Percentiles rank a stretch among this genome's conserved stretches.
Evolutionary conservation across 169 alveolate species (phyloP).

Genomic region (Babesia bovis): DNA sequence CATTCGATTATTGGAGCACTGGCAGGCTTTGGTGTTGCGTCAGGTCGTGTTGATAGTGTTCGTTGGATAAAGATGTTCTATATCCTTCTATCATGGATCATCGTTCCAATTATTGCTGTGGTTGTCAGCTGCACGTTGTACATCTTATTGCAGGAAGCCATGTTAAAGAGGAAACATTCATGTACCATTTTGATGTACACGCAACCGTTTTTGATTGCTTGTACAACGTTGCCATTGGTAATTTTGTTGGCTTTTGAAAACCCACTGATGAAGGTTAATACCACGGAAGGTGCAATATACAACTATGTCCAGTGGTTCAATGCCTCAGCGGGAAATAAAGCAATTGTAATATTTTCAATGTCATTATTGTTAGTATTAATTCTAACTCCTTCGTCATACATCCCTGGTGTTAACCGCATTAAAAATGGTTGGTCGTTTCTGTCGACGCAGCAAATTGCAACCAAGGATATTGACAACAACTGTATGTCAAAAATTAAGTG

Average conservation of each 20-base stretch:
- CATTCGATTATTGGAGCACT: conserved; percentile 84
- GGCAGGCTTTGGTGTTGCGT: conserved; percentile 83
- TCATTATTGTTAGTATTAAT: neutral
- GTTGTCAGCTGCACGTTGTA: conserved; percentile 43
- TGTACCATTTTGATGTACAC: conserved; percentile 12
- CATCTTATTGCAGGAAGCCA: conserved; percentile 48
- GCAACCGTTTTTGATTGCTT: conserved; percentile 35
- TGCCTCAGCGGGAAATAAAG: conserved; percentile 29
- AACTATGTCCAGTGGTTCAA: conserved; percentile 50
- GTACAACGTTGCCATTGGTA: conserved; percentile 48
- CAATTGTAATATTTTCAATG: conserved; percentile 6
- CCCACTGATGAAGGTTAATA: conserved; percentile 29
- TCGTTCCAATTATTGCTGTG: conserved; percentile 68
- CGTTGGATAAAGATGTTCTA: conserved; percentile 75
- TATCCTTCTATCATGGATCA: conserved; percentile 79
- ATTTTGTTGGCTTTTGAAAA: conserved; percentile 51
- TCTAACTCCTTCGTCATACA: conserved; percentile 24
- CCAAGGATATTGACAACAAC: neutral
- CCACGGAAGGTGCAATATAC: neutral
- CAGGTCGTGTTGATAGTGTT: conserved; percentile 75
- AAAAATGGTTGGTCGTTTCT: conserved; percentile 53
- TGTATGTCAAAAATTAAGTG: neutral
- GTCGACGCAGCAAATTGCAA: conserved; percentile 6
- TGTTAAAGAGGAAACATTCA: conserved; percentile 35
- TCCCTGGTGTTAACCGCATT: conserved; percentile 9